Evolutionary conservation across 768 basidiomycete genomes (phyloP), one percentile per base, ranked within the genome.

Genomic region (Tremella yokohamensis): DNA sequence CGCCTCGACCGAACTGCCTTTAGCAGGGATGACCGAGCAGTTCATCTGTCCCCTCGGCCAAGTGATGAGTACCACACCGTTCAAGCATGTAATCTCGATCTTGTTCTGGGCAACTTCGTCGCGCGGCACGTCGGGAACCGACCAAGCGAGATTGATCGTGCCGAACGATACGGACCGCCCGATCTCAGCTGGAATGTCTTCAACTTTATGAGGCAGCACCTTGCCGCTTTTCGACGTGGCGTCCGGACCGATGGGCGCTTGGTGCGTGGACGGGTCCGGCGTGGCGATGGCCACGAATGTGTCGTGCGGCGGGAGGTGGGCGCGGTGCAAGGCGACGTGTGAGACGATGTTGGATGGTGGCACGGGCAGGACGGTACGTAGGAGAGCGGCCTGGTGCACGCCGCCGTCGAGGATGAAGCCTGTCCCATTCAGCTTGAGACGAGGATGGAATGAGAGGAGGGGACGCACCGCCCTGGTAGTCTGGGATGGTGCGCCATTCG

Each of bases 401-500:
- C 70, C 69, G 11, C 64, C 64, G 72, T 87, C 78, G 64, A 89
- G 85, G 78, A 90, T 66, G 79, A 90, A 92, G 29, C 88, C 89
- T 40, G 66, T 87, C 86, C 84, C 87, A 57, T 18, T 47, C 50
- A 20, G n/a, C 22, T 16, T 37, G 20, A 20, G 25, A 47, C 54
- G 29, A 34, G 11, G 29, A 34, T 34, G 29, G 29, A 11, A 34
- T 4, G 29, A 11, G 29, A 11, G 29, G 11, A 11, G 13, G 26
- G 2, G 40, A 60, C 55, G 37, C 39, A 60, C 68, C 76, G n/a
- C 76, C 76, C 54, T 78, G 77, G 56, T 78, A 77, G 61, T 89
- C 87, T 20, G 90, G 89, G 49, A 87, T 79, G 1, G 86, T 87
- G 40, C 90, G 80, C 90, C 90, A 92, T 38, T 85, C 82, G 0